A percentile compares a stretch with the other conserved stretches of the same genome.
Evolutionary conservation across 164 flowering plant genomes (phyloP).

Genomic region (Chimonanthus salicifolius): DNA sequence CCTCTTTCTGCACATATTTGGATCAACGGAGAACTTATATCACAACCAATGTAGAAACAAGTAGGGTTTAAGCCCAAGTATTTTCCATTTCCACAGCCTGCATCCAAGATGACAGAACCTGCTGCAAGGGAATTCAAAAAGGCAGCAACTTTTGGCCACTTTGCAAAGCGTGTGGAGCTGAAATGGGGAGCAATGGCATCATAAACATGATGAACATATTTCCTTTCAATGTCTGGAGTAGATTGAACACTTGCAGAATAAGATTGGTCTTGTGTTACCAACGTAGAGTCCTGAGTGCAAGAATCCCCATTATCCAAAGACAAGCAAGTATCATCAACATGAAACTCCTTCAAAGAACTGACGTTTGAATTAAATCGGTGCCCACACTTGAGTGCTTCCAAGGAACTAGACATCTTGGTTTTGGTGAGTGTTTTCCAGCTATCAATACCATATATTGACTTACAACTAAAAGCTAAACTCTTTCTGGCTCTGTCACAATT

Average conservation of each 20-base stretch:
- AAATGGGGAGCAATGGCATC: constrained; percentile 99
- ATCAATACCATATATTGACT: constrained; percentile 2
- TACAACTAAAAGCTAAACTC: not conserved
- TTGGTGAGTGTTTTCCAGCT: constrained; percentile 13
- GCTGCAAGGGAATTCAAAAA: constrained; percentile 58
- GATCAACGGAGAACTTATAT: constrained; percentile 75
- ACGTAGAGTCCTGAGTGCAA: constrained; percentile 13
- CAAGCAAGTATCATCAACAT: constrained; percentile 17
- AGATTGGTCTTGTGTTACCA: constrained; percentile 7
- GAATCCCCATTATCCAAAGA: constrained; percentile 22
- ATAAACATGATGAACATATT: constrained; percentile 89
- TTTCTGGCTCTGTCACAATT: not conserved
- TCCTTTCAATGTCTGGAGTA: constrained; percentile 91
- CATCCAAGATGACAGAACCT: constrained; percentile 77
- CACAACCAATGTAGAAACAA: constrained; percentile 81
- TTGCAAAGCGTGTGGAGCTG: constrained; percentile 89
- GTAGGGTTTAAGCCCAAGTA: constrained; percentile 74
- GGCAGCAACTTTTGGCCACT: constrained; percentile 90
- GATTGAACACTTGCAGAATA: constrained; percentile 32
- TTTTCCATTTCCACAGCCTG: constrained; percentile 97
- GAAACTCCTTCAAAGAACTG: constrained; percentile 22
- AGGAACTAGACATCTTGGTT: constrained; percentile 15
- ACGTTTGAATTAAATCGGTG: constrained; percentile 4
- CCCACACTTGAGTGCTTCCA: not conserved
- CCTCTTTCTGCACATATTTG: constrained; percentile 75